Evolutionary conservation across 768 basidiomycete species (phyloP), one percentile per base, ranked within the genome.

Genomic region (Lactifluus subvellereus): DNA sequence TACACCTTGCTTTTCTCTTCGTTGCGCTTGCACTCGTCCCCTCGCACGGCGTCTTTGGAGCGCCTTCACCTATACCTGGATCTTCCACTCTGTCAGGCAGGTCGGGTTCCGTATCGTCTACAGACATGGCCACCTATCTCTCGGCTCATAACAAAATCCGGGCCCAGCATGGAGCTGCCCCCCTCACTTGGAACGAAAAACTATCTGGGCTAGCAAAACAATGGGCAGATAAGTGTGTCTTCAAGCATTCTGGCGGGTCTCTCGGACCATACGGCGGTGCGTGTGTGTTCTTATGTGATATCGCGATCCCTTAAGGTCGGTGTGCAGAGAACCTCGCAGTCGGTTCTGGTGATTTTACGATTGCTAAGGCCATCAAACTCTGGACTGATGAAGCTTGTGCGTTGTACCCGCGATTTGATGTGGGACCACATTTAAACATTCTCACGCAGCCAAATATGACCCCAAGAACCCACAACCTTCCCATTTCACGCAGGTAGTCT

Each of bases 401-500:
- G 83, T 83, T 32, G 14, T 47, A 30, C 37, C 33, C 38, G 42
- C 56, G 18, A 40, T 60, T 47, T 22, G 59, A 54, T 20, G 20
- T 7, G 30, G 47, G 43, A 53, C 43, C 16, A 22, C 55, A 16
- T 22, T 61, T n/a, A 60, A 18, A 35, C 48, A 9, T 13, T 58
- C 30, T 5, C 20, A 53, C n/a, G 22, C 67, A 87, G 85, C 78
- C 2, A 66, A 82, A 48, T 88, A 87, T 70, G 67, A 84, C 67
- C 74, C 85, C 40, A 77, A 69, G 68, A 82, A 82, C 71, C 87
- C 88, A 2, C 66, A 72, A 45, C 68, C 80, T n/a, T 87, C 85
- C 53, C 88, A 90, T 71, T 90, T 85, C 69, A 89, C 88, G 9
- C 87, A 89, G 71, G 80, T 88, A 6, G 87, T 90, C 8, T 90